Conservation (phyloP, 2,329 filamentous ascomycete genomes). For the Trichoderma cornu-damae region DNA sequence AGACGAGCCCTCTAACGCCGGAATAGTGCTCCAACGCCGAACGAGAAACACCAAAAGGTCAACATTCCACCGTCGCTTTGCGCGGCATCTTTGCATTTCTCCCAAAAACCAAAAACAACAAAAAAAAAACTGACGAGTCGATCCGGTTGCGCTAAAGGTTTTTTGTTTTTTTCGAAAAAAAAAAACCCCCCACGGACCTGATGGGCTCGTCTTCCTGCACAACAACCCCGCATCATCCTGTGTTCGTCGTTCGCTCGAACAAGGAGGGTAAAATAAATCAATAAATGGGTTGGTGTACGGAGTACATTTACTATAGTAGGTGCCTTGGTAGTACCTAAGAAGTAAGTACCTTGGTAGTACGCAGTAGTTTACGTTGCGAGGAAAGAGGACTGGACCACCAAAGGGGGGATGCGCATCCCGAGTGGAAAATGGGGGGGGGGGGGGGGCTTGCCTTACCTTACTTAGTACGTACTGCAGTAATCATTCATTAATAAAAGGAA, state of each 20-base stretch:
- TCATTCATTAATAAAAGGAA: no score
- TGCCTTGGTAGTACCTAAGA: no score
- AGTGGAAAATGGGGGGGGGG: no score
- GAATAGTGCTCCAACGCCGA: conserved; percentile 6
- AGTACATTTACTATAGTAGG: no score
- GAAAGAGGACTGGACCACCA: conserved; percentile 1
- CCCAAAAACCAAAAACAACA: no score
- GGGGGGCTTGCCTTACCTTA: no score
- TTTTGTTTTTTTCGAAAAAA: not conserved
- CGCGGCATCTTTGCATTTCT: conserved; percentile 2
- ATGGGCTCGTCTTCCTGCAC: not conserved
- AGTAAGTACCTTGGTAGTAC: no score
- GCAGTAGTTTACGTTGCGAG: no score
- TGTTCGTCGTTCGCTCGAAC: not conserved
- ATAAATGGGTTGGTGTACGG: no score
- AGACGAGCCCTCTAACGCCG: conserved; percentile 10
- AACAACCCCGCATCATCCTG: conserved; percentile 7
- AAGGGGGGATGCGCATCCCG: not conserved
- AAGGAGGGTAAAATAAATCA: no score
- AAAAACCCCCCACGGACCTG: conserved; percentile 8
- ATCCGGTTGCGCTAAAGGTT: conserved; percentile 4
- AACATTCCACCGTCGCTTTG: conserved; percentile 12
- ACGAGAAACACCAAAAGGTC: not conserved
- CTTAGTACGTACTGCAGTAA: no score
- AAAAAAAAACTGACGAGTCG: conserved; percentile 5